Conservation (phyloP, 176 grass and related monocot species). For the Poa pratensis region DNA sequence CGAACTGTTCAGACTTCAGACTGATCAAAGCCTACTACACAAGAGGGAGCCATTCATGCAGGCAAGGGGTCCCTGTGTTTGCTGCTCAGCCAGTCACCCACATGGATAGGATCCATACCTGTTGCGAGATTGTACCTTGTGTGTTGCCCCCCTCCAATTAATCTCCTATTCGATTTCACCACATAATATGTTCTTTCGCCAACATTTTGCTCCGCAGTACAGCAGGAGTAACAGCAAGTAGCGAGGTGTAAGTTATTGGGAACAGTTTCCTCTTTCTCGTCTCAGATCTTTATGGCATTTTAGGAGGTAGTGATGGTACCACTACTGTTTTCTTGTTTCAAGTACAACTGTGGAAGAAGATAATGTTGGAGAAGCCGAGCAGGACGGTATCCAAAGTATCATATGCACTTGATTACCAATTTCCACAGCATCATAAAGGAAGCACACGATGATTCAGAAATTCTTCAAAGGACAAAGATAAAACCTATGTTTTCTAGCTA, state of each 20-base stretch:
- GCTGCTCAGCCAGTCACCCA: background rate
- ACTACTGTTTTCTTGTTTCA: slow-evolving; percentile 23
- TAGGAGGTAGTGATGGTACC: background rate
- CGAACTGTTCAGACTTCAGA: slow-evolving; percentile 26
- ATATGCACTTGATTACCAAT: background rate
- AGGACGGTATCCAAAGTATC: slow-evolving; percentile 27
- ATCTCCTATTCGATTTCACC: background rate
- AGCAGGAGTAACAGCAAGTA: background rate
- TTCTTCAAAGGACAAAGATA: background rate
- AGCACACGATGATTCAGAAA: slow-evolving; percentile 7
- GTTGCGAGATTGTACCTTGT: slow-evolving; percentile 30
- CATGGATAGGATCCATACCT: slow-evolving; percentile 20
- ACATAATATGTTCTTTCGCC: background rate
- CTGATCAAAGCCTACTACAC: slow-evolving; percentile 19
- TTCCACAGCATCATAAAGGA: background rate
- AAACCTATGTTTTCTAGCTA: background rate
- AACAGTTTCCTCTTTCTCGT: background rate
- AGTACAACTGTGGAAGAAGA: slow-evolving; percentile 41
- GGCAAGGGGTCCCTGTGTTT: background rate
- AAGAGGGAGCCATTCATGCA: background rate
- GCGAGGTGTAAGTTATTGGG: background rate
- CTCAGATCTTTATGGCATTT: background rate
- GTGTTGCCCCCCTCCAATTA: background rate
- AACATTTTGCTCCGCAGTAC: slow-evolving; percentile 13
- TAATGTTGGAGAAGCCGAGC: background rate